Conservation (phyloP, 2,329 filamentous ascomycete genomes). For the Hymenoscyphus infarciens region DNA sequence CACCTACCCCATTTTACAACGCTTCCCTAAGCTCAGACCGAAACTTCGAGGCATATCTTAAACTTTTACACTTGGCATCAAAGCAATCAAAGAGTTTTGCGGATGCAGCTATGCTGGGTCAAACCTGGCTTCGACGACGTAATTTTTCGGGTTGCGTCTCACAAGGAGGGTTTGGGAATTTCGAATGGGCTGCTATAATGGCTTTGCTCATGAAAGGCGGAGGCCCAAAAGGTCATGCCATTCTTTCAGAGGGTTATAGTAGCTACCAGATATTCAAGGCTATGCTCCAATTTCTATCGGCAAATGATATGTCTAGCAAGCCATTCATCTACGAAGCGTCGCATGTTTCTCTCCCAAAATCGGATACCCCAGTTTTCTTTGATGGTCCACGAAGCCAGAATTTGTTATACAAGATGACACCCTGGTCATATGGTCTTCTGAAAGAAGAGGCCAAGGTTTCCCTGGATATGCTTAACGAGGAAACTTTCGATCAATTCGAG, state of each 20-base stretch:
- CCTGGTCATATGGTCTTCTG: constrained; percentile 75
- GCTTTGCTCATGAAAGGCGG: constrained; percentile 79
- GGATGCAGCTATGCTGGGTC: constrained; percentile 82
- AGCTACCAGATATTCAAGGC: constrained; percentile 95
- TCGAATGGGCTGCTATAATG: constrained; percentile 82
- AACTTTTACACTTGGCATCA: constrained; percentile 65
- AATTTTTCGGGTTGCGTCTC: constrained; percentile 70
- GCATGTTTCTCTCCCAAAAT: constrained; percentile 40
- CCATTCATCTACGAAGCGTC: constrained; percentile 51
- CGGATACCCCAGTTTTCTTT: constrained; percentile 67
- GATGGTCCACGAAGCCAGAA: constrained; percentile 75
- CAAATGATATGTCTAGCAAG: constrained; percentile 66
- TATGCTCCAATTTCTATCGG: constrained; percentile 79
- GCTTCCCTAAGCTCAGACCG: constrained; percentile 76
- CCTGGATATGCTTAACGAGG: constrained; percentile 70
- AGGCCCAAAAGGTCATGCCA: constrained; percentile 64
- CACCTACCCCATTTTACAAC: constrained; percentile 82
- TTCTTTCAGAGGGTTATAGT: constrained; percentile 77
- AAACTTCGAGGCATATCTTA: constrained; percentile 70
- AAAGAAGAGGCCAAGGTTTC: constrained; percentile 72
- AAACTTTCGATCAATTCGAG: constrained; percentile 74
- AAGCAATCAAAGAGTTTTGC: constrained; percentile 57
- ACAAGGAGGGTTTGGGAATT: constrained; percentile 83
- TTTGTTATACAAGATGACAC: constrained; percentile 83
- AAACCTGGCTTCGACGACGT: constrained; percentile 84